These are phyloP conservation scores for Macrophomina pseudophaseolina DNA, from an alignment of 2,329 filamentous ascomycete genomes.

Conservation along the genomic window DNA sequence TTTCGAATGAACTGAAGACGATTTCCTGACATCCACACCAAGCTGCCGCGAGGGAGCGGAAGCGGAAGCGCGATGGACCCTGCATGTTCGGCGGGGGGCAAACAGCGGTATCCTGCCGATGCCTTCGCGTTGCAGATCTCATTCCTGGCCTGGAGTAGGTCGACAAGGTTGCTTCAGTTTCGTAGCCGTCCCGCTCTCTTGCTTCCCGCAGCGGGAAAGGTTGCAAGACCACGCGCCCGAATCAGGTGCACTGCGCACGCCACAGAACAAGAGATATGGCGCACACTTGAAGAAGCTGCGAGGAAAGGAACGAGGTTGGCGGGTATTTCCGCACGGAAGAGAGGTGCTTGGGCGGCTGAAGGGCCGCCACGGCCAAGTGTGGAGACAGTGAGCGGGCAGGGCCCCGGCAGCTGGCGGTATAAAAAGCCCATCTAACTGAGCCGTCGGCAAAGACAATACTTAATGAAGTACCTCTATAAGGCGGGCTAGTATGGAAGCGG, in stretches of 20 bases:
- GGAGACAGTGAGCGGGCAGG: background rate
- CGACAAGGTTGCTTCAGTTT: background rate
- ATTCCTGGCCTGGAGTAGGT: background rate
- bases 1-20: background rate
- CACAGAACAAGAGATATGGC: background rate
- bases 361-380: slow-evolving; percentile 1
- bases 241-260: background rate
- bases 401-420: background rate
- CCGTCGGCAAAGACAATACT: background rate
- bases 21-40: background rate
- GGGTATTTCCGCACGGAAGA: background rate
- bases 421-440: background rate
- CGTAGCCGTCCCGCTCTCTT: background rate
- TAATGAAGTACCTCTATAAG: background rate
- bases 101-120: background rate
- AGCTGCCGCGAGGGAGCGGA: background rate
- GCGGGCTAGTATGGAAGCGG: background rate
- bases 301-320: background rate
- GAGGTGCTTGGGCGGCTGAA: background rate
- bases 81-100: background rate
- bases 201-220: background rate
- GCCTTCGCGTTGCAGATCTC: background rate
- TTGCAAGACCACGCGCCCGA: background rate
- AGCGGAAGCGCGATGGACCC: background rate
- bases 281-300: background rate